phyloP scores from a whole-genome alignment of 345 rosid genomes.

The Aquilaria yunnanensis region DNA sequence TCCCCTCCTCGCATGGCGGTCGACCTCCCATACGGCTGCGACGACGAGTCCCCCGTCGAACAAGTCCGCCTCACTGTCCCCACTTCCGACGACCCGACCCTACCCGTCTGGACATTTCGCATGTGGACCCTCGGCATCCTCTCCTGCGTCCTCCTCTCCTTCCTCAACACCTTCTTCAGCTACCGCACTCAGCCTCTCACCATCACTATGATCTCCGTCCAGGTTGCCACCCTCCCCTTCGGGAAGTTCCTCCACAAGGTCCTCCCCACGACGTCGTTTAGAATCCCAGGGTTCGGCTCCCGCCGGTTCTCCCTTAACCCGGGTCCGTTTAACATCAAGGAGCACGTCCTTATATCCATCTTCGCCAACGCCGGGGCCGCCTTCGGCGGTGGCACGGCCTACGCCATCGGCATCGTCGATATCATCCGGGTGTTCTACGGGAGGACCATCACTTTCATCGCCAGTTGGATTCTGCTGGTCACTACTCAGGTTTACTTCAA shows the following conservation, averaged over 20 bases:
- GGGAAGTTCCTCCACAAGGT: slow-evolving; percentile 38
- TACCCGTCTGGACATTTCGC: slow-evolving; percentile 62
- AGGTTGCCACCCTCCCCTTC: slow-evolving; percentile 51
- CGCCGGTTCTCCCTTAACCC: slow-evolving; percentile 38
- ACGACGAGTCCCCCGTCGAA: slow-evolving; percentile 45
- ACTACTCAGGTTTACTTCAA: slow-evolving; percentile 45
- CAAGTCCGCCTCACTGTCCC: slow-evolving; percentile 56
- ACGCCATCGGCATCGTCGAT: slow-evolving; percentile 47
- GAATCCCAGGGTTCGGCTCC: slow-evolving; percentile 29
- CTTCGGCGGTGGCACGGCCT: slow-evolving; percentile 48
- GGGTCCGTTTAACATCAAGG: slow-evolving; percentile 45
- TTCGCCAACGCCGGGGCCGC: slow-evolving; percentile 56
- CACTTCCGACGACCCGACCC: slow-evolving; percentile 41
- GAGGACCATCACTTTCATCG: slow-evolving; percentile 44
- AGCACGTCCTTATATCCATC: slow-evolving; percentile 44
- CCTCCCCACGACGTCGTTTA: slow-evolving; percentile 36
- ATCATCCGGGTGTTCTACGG: slow-evolving; percentile 50
- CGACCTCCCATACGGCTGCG: not conserved
- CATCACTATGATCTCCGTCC: slow-evolving; percentile 49
- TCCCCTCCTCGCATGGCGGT: too few species aligned
- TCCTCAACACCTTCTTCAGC: slow-evolving; percentile 61
- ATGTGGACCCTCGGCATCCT: slow-evolving; percentile 53
- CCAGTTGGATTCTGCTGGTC: slow-evolving; percentile 52
- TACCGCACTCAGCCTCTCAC: slow-evolving; percentile 54
- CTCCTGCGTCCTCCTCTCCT: slow-evolving; percentile 51